A percentile compares a stretch with the other conserved stretches of the same genome.
Conservation (phyloP, 306 rosid species). For the Astragalus glycyphyllos region DNA sequence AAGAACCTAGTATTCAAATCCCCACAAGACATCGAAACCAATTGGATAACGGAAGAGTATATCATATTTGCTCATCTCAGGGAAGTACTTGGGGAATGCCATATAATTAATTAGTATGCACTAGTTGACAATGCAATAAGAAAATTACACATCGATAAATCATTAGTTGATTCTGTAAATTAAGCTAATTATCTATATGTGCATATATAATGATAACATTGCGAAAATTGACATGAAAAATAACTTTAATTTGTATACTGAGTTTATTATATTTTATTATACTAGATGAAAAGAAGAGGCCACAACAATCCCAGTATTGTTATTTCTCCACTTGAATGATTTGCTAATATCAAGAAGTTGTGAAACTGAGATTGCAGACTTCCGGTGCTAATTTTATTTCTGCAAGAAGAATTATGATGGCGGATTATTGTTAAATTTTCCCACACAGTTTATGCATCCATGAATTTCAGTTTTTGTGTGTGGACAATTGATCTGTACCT, state of each 20-base stretch:
- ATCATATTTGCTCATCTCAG: constrained; percentile 44
- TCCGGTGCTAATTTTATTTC: too few relatives aligned
- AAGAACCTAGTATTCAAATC: constrained; percentile 51
- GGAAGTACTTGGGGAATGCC: constrained; percentile 9
- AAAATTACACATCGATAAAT: too few relatives aligned
- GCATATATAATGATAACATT: background rate
- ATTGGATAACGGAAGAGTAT: constrained; percentile 63
- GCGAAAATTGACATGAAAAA: background rate
- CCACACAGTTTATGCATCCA: too few relatives aligned
- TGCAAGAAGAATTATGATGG: too few relatives aligned
- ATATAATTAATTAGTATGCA: background rate
- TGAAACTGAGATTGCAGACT: too few relatives aligned
- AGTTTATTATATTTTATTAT: constrained; percentile 10
- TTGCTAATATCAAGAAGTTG: too few relatives aligned
- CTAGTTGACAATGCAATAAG: too few relatives aligned
- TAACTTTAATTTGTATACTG: background rate
- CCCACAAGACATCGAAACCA: constrained; percentile 47
- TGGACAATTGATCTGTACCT: too few relatives aligned
- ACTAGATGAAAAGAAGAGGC: constrained; percentile 51
- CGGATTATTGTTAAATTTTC: too few relatives aligned
- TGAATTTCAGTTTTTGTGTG: too few relatives aligned
- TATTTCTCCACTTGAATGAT: too few relatives aligned
- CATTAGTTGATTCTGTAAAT: background rate
- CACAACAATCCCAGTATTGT: constrained; percentile 17
- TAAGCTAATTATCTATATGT: background rate